Evolutionary conservation across 306 rosid genomes (phyloP).

Genomic region (Begonia masoniana): DNA sequence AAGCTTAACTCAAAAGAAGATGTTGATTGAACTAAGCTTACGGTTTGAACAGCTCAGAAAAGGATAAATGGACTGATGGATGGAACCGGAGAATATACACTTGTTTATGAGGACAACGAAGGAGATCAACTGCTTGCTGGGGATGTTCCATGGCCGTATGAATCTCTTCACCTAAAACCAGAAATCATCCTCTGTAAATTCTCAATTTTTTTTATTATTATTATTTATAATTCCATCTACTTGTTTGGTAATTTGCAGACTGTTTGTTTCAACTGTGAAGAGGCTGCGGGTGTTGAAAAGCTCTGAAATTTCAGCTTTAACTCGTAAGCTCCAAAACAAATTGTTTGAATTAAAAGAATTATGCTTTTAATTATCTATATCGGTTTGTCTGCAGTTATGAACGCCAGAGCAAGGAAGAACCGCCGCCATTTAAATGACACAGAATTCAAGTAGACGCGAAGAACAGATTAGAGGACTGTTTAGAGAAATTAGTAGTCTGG

Average conservation of each 20-base stretch:
- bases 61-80: constrained; percentile 47
- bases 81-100: constrained; percentile 88
- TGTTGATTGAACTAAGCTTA: not conserved
- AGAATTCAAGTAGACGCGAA: too few relatives aligned
- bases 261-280: constrained; percentile 81
- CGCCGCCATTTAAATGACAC: too few relatives aligned
- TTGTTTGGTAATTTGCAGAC: constrained; percentile 25
- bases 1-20: not conserved
- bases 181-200: constrained; percentile 5
- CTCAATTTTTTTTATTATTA: constrained; percentile 5
- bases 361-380: too few relatives aligned
- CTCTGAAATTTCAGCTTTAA: constrained; percentile 42
- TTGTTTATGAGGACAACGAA: constrained; percentile 80
- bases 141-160: constrained; percentile 99
- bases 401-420: too few relatives aligned
- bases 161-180: constrained; percentile 16
- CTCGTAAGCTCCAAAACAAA: too few relatives aligned
- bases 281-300: constrained; percentile 78
- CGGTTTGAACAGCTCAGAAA: constrained; percentile 40
- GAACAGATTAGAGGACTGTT: too few relatives aligned
- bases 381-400: constrained; percentile 4
- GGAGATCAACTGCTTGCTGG: constrained; percentile 93
- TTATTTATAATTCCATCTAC: not conserved
- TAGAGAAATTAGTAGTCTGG: too few relatives aligned
- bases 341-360: too few relatives aligned